phyloP scores from a whole-genome alignment of 2,329 filamentous ascomycete genomes.

The Claviceps paspali region DNA sequence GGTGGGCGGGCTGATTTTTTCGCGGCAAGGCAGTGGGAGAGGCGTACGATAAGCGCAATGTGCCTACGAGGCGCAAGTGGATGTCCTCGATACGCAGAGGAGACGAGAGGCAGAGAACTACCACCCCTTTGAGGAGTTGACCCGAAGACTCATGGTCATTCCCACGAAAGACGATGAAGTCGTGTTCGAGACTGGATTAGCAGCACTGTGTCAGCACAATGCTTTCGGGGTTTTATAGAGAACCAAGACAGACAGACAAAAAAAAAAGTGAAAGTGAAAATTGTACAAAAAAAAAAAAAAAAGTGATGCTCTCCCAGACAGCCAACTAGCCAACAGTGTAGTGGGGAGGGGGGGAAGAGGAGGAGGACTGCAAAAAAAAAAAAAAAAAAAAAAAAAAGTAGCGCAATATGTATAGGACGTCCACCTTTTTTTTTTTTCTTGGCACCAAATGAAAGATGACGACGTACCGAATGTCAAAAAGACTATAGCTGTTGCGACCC shows the following conservation, averaged over 20 bases:
- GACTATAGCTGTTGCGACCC: slow-evolving; percentile 33
- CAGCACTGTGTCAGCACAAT: neutral
- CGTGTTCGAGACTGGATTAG: slow-evolving; percentile 50
- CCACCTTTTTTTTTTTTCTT: neutral
- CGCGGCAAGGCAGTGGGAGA: slow-evolving; percentile 1
- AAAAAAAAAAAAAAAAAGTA: neutral
- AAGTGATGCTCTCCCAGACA: too few relatives aligned
- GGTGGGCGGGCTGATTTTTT: too few relatives aligned
- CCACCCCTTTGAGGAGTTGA: slow-evolving; percentile 55
- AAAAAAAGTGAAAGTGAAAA: too few relatives aligned
- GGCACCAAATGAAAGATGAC: neutral
- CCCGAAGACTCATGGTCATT: slow-evolving; percentile 60
- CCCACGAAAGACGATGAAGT: slow-evolving; percentile 67
- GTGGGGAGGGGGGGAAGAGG: neutral
- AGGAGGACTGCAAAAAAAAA: too few relatives aligned
- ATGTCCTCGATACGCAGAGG: slow-evolving; percentile 59
- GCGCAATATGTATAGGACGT: neutral
- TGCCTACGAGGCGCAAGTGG: slow-evolving; percentile 55
- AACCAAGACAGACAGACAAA: neutral
- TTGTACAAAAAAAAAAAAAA: too few relatives aligned
- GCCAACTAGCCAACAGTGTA: too few relatives aligned
- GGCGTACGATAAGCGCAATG: slow-evolving; percentile 47
- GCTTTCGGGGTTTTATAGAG: too few relatives aligned
- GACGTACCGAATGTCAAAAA: slow-evolving; percentile 44
- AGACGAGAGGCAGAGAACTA: slow-evolving; percentile 58